Evolutionary conservation across 345 rosid genomes (phyloP).

Genomic region (Populus davidiana): DNA sequence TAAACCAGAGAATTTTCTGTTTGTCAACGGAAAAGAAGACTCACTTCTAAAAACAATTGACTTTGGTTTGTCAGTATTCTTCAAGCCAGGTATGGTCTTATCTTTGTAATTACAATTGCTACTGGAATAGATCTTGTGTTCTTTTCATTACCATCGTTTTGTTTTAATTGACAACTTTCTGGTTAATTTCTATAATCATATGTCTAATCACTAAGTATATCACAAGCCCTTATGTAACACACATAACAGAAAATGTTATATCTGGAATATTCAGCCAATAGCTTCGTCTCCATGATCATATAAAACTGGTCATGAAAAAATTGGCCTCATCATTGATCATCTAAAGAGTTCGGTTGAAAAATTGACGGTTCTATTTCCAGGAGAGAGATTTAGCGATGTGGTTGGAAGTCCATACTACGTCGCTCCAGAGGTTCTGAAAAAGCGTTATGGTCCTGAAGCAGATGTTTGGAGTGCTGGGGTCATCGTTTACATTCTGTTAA

Average conservation of each 20-base stretch:
- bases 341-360: background rate
- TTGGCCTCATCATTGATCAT: no score
- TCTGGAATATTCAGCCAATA: background rate
- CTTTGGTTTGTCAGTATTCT: slow-evolving; percentile 30
- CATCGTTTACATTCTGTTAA: slow-evolving; percentile 27
- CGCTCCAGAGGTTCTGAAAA: slow-evolving; percentile 30
- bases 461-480: slow-evolving; percentile 40
- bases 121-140: background rate
- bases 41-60: slow-evolving; percentile 31
- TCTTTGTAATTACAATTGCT: background rate
- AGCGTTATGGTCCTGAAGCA: slow-evolving; percentile 28
- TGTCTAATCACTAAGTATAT: background rate
- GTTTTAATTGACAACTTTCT: background rate
- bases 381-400: slow-evolving; percentile 27
- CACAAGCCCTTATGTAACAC: background rate
- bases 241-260: background rate
- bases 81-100: slow-evolving; percentile 24
- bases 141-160: background rate
- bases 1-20: slow-evolving; percentile 29
- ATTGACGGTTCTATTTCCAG: background rate
- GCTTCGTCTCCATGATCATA: no score
- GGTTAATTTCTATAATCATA: no score
- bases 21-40: slow-evolving; percentile 19
- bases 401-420: slow-evolving; percentile 38
- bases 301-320: no score